Evolutionary conservation across 2,329 filamentous ascomycete species (phyloP).

Genomic region (Fusarium sp.): DNA sequence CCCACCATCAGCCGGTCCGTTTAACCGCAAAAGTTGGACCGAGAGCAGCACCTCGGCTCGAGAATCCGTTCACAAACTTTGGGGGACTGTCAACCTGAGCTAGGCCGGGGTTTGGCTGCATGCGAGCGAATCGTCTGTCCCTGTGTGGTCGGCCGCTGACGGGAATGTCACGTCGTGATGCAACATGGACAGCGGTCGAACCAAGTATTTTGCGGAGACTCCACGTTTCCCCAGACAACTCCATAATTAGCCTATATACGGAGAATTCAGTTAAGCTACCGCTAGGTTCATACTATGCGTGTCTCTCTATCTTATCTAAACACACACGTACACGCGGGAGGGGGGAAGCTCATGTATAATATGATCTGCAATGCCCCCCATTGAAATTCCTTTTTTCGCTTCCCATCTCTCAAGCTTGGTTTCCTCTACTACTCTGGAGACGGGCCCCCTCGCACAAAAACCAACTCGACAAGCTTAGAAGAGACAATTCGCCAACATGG

Average conservation of each 20-base stretch:
- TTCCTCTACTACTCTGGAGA: background rate
- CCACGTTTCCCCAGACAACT: conserved; percentile 27
- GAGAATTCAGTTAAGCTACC: conserved; percentile 19
- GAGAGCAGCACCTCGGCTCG: conserved; percentile 11
- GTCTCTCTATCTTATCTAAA: conserved; percentile 8
- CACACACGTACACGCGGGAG: background rate
- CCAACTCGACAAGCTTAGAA: background rate
- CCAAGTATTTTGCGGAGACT: conserved; percentile 18
- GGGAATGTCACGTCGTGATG: conserved; percentile 14
- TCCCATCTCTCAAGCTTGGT: background rate
- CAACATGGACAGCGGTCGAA: conserved; percentile 5
- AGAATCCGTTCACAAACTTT: conserved; percentile 2
- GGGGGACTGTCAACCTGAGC: conserved; percentile 3
- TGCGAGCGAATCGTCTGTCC: conserved; percentile 11
- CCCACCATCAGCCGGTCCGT: conserved; percentile 31
- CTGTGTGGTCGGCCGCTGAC: background rate
- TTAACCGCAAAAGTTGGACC: conserved; percentile 23
- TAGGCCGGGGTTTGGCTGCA: background rate
- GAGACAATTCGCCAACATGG: conserved; percentile 17
- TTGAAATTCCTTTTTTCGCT: background rate
- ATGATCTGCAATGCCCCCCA: conserved; percentile 23
- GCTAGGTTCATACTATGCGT: background rate
- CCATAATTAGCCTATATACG: conserved; percentile 14
- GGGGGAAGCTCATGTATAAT: conserved; percentile 12
- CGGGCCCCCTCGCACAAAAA: background rate